Percentiles rank a stretch among this genome's conserved stretches.
Conservation (phyloP, 768 basidiomycete genomes). For the Brasilioporus rufonigricans region DNA sequence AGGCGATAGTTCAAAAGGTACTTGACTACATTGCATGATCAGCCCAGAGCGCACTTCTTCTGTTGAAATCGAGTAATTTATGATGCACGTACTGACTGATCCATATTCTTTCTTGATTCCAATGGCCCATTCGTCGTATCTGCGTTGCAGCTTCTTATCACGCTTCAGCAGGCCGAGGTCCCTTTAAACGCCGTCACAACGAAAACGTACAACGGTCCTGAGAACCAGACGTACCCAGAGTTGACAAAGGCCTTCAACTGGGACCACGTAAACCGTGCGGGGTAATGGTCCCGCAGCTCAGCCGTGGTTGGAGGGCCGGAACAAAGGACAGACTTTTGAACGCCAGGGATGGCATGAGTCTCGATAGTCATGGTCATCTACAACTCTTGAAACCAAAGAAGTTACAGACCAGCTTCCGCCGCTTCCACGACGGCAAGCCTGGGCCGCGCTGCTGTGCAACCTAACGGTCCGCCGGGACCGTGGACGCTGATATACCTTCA, state of each 20-base stretch:
- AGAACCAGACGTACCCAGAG: slow-evolving; percentile 54
- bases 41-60: not conserved
- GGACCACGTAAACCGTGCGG: slow-evolving; percentile 71
- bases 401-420: slow-evolving; percentile 6
- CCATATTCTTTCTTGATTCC: slow-evolving; percentile 61
- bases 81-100: slow-evolving; percentile 51
- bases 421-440: not conserved
- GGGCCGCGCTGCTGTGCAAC: not conserved
- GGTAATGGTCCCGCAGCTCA: slow-evolving; percentile 67
- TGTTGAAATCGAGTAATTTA: not conserved
- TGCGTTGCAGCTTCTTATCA: slow-evolving; percentile 61
- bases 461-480: not conserved
- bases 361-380: slow-evolving; percentile 20
- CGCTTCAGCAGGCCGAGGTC: slow-evolving; percentile 81
- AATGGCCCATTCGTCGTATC: slow-evolving; percentile 60
- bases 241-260: slow-evolving; percentile 77
- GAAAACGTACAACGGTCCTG: not conserved
- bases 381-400: not conserved
- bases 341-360: not conserved
- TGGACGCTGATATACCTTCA: not conserved
- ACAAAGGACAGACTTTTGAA: slow-evolving; percentile 37
- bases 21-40: slow-evolving; percentile 44
- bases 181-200: slow-evolving; percentile 35
- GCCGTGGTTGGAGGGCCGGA: slow-evolving; percentile 67
- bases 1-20: slow-evolving; percentile 69